These are phyloP conservation scores for Pleodorina starrii DNA, from an alignment of 139 green algal species.

Conservation along the genomic window DNA sequence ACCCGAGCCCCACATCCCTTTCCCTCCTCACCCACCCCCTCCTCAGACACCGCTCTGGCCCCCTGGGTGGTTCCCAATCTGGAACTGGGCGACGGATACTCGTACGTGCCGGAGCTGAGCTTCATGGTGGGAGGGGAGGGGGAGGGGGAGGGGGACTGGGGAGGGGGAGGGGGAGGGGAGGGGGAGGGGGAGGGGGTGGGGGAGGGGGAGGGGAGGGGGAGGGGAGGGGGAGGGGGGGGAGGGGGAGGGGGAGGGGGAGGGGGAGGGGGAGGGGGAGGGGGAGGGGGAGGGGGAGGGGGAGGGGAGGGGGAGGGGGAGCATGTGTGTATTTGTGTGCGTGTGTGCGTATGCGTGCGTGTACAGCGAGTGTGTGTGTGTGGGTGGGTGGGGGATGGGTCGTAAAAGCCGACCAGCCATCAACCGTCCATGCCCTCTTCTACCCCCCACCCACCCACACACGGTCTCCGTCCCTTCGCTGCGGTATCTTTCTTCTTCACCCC, in stretches of 20 bases:
- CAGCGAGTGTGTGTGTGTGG: no score
- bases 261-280: no score
- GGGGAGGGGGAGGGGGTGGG: not conserved
- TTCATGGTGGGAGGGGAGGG: not conserved
- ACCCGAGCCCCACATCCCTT: no score
- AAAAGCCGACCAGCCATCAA: no score
- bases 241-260: not conserved
- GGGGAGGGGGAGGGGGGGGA: not conserved
- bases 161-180: not conserved
- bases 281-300: not conserved
- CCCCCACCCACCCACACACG: no score
- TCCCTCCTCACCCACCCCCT: not conserved
- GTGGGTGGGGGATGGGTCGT: no score
- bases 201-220: not conserved
- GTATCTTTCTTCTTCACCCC: no score
- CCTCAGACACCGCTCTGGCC: not conserved
- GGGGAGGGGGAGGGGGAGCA: not conserved
- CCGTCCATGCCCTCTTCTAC: no score
- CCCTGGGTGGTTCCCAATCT: not conserved
- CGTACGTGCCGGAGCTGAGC: conserved; percentile 28
- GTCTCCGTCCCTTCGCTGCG: no score
- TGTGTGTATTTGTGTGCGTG: no score
- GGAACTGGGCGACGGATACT: not conserved
- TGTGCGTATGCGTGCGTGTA: no score
- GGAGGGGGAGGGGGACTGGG: not conserved